These are phyloP conservation scores for Neofusicoccum sp. DNA, from an alignment of 2,329 filamentous ascomycete species.

Conservation along the genomic window DNA sequence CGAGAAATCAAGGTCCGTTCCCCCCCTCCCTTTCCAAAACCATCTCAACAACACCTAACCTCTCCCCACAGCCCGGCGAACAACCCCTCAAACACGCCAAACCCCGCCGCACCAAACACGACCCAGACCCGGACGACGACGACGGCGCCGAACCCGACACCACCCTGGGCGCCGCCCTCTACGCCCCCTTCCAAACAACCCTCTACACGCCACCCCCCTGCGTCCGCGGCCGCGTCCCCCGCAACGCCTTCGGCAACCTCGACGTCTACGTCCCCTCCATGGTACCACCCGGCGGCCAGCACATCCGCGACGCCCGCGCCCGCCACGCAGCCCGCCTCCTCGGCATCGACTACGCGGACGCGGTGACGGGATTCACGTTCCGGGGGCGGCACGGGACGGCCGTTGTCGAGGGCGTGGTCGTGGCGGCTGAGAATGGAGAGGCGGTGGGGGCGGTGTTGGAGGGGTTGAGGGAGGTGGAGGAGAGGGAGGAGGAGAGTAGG, in stretches of 20 bases:
- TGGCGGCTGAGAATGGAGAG: slow-evolving; percentile 69
- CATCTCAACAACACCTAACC: too few species aligned
- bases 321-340: slow-evolving; percentile 71
- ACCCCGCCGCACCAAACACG: slow-evolving; percentile 30
- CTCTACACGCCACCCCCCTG: slow-evolving; percentile 75
- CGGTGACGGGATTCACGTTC: slow-evolving; percentile 87
- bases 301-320: slow-evolving; percentile 59
- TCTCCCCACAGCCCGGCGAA: slow-evolving; percentile 51
- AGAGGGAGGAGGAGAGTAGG: slow-evolving; percentile 60
- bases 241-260: slow-evolving; percentile 61
- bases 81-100: slow-evolving; percentile 72
- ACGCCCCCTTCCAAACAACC: slow-evolving; percentile 62
- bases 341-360: slow-evolving; percentile 82
- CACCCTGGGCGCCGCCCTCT: slow-evolving; percentile 52
- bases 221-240: slow-evolving; percentile 65
- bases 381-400: slow-evolving; percentile 83
- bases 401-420: slow-evolving; percentile 72
- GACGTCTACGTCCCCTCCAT: slow-evolving; percentile 64
- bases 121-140: slow-evolving; percentile 26
- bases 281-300: slow-evolving; percentile 60
- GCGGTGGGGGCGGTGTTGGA: slow-evolving; percentile 68
- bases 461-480: slow-evolving; percentile 65
- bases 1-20: slow-evolving; percentile 62
- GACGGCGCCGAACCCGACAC: slow-evolving; percentile 16
- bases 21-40: too few species aligned